Conservation (phyloP, 176 grass and related monocot species). For the Aechmea fasciata region DNA sequence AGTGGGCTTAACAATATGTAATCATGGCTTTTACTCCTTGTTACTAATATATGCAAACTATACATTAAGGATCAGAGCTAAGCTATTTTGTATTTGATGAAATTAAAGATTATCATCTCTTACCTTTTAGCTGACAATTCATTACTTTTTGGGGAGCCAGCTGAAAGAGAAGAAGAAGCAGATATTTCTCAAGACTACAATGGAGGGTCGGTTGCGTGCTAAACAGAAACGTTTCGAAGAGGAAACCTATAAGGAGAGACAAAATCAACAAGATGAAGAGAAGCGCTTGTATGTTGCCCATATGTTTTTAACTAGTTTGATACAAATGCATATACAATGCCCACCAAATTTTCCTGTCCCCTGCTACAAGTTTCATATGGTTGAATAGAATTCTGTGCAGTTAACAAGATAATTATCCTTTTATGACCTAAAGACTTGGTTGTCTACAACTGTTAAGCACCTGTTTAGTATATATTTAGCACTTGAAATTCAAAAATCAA, state of each 20-base stretch:
- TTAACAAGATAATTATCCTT: background rate
- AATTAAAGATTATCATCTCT: background rate
- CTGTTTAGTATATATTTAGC: background rate
- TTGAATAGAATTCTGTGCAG: background rate
- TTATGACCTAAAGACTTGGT: background rate
- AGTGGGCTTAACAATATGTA: no score
- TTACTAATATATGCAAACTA: background rate
- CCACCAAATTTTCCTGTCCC: constrained; percentile 8
- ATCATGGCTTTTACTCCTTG: background rate
- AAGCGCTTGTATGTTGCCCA: constrained; percentile 55
- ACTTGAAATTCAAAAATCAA: background rate
- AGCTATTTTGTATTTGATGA: background rate
- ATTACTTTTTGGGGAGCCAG: constrained; percentile 23
- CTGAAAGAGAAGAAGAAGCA: constrained; percentile 97
- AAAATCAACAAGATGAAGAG: constrained; percentile 74
- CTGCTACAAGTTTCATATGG: constrained; percentile 14
- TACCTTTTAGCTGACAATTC: constrained; percentile 6
- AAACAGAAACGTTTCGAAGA: constrained; percentile 81
- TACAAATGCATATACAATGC: constrained; percentile 16
- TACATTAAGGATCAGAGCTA: background rate
- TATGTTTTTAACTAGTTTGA: constrained; percentile 9
- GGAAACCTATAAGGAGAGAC: constrained; percentile 66
- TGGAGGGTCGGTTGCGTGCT: constrained; percentile 68
- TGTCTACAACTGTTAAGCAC: background rate
- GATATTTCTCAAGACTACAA: constrained; percentile 82